Conservation (phyloP, 2,329 filamentous ascomycete species). For the Epicoccum sorghinum region DNA sequence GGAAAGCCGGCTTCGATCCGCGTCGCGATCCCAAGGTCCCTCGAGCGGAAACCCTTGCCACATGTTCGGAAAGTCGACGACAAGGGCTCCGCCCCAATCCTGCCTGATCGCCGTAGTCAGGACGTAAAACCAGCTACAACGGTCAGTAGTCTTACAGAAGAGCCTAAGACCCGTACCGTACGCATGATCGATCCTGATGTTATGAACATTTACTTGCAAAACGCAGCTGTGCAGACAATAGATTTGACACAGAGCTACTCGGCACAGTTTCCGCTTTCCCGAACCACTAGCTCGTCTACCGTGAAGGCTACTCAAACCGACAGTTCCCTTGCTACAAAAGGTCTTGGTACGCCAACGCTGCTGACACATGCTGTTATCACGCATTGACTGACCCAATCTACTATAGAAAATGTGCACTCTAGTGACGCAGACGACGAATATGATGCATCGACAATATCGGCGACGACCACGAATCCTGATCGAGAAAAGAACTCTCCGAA, state of each 20-base stretch:
- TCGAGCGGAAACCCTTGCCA: constrained; percentile 5
- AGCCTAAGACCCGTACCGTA: neutral
- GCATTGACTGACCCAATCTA: constrained; percentile 13
- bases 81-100: constrained; percentile 26
- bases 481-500: neutral
- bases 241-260: neutral
- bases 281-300: constrained; percentile 24
- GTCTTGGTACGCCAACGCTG: neutral
- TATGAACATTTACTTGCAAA: neutral
- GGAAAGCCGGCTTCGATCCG: neutral
- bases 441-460: neutral
- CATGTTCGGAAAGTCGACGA: constrained; percentile 34
- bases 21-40: neutral
- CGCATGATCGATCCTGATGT: neutral
- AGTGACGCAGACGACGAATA: constrained; percentile 2
- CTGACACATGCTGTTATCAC: neutral
- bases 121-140: neutral
- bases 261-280: neutral
- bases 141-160: neutral
- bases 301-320: constrained; percentile 17
- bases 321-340: constrained; percentile 7
- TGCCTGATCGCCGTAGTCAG: neutral
- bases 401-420: constrained; percentile 6
- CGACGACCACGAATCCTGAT: neutral
- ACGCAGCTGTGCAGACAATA: neutral